Evolutionary conservation across 2,329 filamentous ascomycete genomes (phyloP).

Genomic region (Cucurbitaria berberidis): DNA sequence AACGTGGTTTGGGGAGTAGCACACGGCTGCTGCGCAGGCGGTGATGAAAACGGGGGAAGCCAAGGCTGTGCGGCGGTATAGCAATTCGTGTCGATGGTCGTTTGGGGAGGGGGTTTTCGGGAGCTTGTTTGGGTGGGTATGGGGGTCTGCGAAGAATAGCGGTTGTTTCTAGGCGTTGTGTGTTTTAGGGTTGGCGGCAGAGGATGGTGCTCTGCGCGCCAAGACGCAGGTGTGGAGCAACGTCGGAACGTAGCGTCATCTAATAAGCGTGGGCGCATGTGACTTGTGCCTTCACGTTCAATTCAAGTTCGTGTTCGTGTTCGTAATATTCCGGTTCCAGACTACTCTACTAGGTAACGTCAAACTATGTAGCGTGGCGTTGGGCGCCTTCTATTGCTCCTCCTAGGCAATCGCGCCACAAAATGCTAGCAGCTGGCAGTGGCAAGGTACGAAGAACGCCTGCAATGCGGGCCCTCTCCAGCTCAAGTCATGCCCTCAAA

Average conservation of each 20-base stretch:
- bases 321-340: background rate
- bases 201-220: constrained; percentile 8
- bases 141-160: constrained; percentile 20
- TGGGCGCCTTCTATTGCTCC: constrained; percentile 3
- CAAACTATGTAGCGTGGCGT: constrained; percentile 2
- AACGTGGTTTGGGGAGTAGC: constrained; percentile 30
- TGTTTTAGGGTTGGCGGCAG: constrained; percentile 16
- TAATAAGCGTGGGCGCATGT: constrained; percentile 1
- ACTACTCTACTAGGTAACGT: background rate
- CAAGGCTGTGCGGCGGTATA: constrained; percentile 6
- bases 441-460: constrained; percentile 12
- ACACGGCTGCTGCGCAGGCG: constrained; percentile 34
- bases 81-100: constrained; percentile 12
- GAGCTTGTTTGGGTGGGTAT: constrained; percentile 8
- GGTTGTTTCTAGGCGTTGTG: constrained; percentile 30
- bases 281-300: constrained; percentile 8
- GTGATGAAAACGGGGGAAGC: constrained; percentile 37
- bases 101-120: constrained; percentile 4
- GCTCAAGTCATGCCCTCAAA: background rate
- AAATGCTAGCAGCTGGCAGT: constrained; percentile 1
- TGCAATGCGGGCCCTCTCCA: constrained; percentile 17
- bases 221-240: background rate
- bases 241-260: constrained; percentile 19
- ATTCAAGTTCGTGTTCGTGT: no score
- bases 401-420: constrained; percentile 5